phyloP scores from a whole-genome alignment of 441 rosid species.

The Rhodomyrtus psidioides region DNA sequence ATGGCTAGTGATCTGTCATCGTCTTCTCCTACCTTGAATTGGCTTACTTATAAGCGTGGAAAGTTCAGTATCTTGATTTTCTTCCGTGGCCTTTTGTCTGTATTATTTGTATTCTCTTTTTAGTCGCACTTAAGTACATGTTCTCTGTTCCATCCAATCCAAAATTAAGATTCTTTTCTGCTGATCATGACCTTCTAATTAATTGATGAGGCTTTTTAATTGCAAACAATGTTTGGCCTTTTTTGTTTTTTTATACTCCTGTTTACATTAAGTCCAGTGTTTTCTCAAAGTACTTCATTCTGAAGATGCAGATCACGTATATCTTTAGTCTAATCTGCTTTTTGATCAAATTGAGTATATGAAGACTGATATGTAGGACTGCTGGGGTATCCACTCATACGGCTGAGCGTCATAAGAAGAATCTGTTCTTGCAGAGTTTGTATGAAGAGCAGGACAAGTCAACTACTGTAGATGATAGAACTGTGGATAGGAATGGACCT shows the following conservation, averaged over 20 bases:
- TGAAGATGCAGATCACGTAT: not conserved
- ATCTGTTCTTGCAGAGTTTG: conserved; percentile 75
- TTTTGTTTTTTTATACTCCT: not conserved
- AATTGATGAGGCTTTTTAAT: not conserved
- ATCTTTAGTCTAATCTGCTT: not conserved
- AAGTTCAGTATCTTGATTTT: not conserved
- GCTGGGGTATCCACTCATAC: conserved; percentile 54
- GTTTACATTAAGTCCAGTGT: not conserved
- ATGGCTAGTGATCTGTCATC: not conserved
- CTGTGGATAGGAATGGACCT: conserved; percentile 15
- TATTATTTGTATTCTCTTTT: not conserved
- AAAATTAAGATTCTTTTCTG: not conserved
- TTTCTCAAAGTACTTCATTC: not conserved
- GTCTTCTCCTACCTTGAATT: not conserved
- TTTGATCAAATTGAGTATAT: conserved; percentile 3
- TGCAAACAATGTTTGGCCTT: not conserved
- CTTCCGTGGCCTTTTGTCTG: not conserved
- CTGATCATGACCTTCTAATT: not conserved
- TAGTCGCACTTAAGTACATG: not conserved
- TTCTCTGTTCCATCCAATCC: not conserved
- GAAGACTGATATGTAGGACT: conserved; percentile 35
- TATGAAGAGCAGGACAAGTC: conserved; percentile 32
- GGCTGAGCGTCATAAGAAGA: conserved; percentile 49
- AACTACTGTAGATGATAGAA: conserved; percentile 3
- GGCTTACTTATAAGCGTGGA: not conserved